A percentile compares a stretch with the other conserved stretches of the same genome.
Conservation (phyloP, 441 rosid genomes). For the Daphne laureola region DNA sequence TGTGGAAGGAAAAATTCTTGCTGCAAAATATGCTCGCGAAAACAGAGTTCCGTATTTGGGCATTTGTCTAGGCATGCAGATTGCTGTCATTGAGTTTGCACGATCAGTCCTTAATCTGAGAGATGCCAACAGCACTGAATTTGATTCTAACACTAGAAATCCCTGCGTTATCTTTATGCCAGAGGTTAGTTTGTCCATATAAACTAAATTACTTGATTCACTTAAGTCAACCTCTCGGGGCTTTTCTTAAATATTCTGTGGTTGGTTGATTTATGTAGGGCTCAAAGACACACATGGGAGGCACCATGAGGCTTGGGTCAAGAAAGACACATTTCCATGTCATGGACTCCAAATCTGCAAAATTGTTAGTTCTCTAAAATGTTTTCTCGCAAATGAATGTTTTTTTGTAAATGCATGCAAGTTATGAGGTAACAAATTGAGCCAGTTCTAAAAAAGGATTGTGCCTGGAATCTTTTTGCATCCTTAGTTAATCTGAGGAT, state of each 20-base stretch:
- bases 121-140: slow-evolving; percentile 93
- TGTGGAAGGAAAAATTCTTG: slow-evolving; percentile 83
- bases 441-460: no score
- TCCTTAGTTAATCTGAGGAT: no score
- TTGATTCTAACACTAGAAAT: slow-evolving; percentile 56
- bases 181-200: slow-evolving; percentile 43
- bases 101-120: slow-evolving; percentile 55
- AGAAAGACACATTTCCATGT: slow-evolving; percentile 46
- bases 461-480: no score
- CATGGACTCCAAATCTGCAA: slow-evolving; percentile 45
- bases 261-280: slow-evolving; percentile 33
- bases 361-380: slow-evolving; percentile 32
- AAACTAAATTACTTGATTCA: slow-evolving; percentile 3
- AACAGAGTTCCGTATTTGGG: slow-evolving; percentile 84
- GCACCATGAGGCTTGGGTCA: slow-evolving; percentile 69
- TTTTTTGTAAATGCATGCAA: no score
- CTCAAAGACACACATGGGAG: slow-evolving; percentile 65
- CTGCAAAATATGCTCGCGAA: slow-evolving; percentile 87
- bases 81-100: slow-evolving; percentile 86
- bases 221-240: not conserved
- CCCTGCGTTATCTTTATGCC: slow-evolving; percentile 97
- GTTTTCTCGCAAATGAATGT: not conserved
- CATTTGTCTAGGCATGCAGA: slow-evolving; percentile 96
- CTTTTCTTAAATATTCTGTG: not conserved
- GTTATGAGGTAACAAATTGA: no score